Evolutionary conservation across 2,329 filamentous ascomycete species (phyloP), one percentile per base, ranked within the genome.

Genomic region (Phialophora verrucosa): DNA sequence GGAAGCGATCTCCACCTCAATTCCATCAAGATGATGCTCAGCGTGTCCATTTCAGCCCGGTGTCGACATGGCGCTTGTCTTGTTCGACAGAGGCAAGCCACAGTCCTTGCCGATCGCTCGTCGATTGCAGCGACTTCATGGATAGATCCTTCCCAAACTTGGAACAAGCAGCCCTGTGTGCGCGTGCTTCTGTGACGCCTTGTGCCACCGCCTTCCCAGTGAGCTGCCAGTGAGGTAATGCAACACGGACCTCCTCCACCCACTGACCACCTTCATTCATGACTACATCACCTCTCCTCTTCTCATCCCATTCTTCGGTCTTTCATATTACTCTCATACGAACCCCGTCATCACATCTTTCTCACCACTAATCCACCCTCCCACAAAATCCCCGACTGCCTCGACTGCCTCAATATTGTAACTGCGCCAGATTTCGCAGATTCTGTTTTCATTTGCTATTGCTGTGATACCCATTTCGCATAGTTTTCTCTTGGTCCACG

Each of bases 401-500:
- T 32, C 53, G 53, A 17, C 29, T 32, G 25, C 42, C 51, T 31
- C 42, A 49, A 17, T 44, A 44, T 20, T 20, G 38, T 8, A 17
- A 25, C 38, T 50, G 42, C 57, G 44, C 14, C 31, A 47, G 27
- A 49, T 23, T 25, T 47, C 59, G 53, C 49, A 17, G 38, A n/a
- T 47, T 17, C 25, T 55, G 20, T 44, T 35, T 29, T 60, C 42
- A 25, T 56, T 58, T 65, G 32, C n/a, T 63, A 55, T 56, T 17
- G 20, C 53, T 66, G 59, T 65, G 64, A 67, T 69, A 70, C 62
- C 68, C 67, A 53, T 57, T 59, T 55, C 47, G 38, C 55, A 56
- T n/a, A 32, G 11, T 35, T 59, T 25, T 49, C 12, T 35, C n/a
- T 29, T 42, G 6, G 51, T 49, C 47, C 20, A 55, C 42, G 29